phyloP scores from a whole-genome alignment of 176 grass and related monocot species.

The Elymus sibiricus region DNA sequence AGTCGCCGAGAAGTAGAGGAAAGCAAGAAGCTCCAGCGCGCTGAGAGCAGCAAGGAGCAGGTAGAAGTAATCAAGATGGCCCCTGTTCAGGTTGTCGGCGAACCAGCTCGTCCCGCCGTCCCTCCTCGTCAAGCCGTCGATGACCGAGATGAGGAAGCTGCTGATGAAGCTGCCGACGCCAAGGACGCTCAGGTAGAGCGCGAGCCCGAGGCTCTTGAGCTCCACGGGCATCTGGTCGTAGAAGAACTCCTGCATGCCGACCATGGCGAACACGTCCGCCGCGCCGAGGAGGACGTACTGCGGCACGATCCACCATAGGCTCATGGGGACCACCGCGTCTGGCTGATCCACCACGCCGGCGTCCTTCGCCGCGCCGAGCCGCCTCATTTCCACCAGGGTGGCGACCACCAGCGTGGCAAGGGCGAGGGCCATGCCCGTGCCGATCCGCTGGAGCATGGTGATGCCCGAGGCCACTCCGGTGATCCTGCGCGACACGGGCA shows the following conservation, averaged over 20 bases:
- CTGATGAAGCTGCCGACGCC: slow-evolving; percentile 63
- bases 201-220: slow-evolving; percentile 54
- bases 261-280: slow-evolving; percentile 36
- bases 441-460: slow-evolving; percentile 61
- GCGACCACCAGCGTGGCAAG: slow-evolving; percentile 7
- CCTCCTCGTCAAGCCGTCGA: slow-evolving; percentile 25
- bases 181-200: slow-evolving; percentile 49
- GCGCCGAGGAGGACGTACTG: slow-evolving; percentile 48
- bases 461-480: slow-evolving; percentile 25
- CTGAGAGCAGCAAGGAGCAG: slow-evolving; percentile 42
- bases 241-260: slow-evolving; percentile 74
- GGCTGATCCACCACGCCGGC: slow-evolving; percentile 23
- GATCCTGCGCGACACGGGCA: slow-evolving; percentile 33
- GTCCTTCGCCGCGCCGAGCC: slow-evolving; percentile 21
- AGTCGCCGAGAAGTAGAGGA: slow-evolving; percentile 17
- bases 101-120: slow-evolving; percentile 49
- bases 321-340: slow-evolving; percentile 33
- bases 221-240: slow-evolving; percentile 56
- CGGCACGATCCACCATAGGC: slow-evolving; percentile 65
- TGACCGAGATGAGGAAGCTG: slow-evolving; percentile 44
- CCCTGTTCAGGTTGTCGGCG: slow-evolving; percentile 42
- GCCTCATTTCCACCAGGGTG: slow-evolving; percentile 52
- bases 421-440: slow-evolving; percentile 35
- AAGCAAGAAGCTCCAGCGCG: slow-evolving; percentile 36
- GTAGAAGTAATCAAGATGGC: slow-evolving; percentile 71